Evolutionary conservation across 2,329 filamentous ascomycete species (phyloP), one percentile per base, ranked within the genome.

Genomic region (Hypoxylon sp.): DNA sequence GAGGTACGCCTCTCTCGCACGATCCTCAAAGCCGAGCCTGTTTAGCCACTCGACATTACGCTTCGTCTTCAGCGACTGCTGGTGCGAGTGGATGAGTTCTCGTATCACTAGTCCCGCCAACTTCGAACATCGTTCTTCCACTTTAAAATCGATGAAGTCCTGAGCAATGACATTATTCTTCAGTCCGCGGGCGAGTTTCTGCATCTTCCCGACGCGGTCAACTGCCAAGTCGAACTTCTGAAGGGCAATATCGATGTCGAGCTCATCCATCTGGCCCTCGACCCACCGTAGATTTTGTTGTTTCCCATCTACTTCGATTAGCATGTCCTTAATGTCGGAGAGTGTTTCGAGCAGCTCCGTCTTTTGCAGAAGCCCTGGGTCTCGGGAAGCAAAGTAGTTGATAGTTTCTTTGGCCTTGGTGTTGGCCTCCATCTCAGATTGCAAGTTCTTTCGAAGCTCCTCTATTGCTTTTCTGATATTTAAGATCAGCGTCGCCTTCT

Each of bases 221-320:
- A 98, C 95, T 0, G 95, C 91, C 19, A 89, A 86, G 71, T 97
- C 93, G 68, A 97, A 95, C 43, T 87, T 86, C 75, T 98, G 94
- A 52, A 97, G 84, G 0, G 95, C 94, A 72, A 99, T 94, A 71
- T 97, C 91, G 71, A 98, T 98, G 73, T 99, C 95, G 5, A 99
- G 86, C 73, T 97, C 93, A 74, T 99, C 95, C 77, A 99, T 91
- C 78, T 98, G 93, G 54, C 89, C 88, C 76, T 99, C 95, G 0
- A 99, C 93, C 93, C 93, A 97, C 55, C 94, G 91, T 48, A 99
- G 85, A 75, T 95, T 97, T 75, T 98, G 93, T 77, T 97, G 94
- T 73, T 97, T 97, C 50, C 95, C 95, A 72, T 98, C 95, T 13
- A 97, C 92, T 72, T 99, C 95, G 69, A 99, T 94, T 57, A 97